Evolutionary conservation across 768 basidiomycete species (phyloP), one percentile per base, ranked within the genome.

Genomic region (Suillus lakei): DNA sequence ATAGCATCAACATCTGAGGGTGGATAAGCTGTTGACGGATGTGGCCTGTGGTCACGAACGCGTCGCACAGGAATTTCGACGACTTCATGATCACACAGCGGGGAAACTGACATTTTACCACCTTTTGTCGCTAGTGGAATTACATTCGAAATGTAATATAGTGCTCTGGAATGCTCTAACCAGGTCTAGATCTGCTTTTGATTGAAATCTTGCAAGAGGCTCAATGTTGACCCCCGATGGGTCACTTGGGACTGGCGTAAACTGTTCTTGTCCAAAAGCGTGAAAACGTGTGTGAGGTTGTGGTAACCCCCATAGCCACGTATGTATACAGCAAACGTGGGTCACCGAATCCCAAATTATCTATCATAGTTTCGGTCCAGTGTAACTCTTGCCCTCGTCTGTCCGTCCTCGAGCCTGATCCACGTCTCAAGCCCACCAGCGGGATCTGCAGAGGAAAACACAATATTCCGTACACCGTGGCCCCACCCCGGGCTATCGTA

Each of bases 391-490:
- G 88, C 90, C 39, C 83, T 82, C 1, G 81, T 85, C 26, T 81
- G 21, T 5, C 90, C 89, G 56, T 81, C 80, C 70, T 91, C 85
- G 67, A 90, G 77, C 68, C 88, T 73, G 51, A 92, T 87, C 84
- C 90, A 91, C 0, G 88, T 89, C 64, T 88, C 81, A 23, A 88
- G 79, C 0, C 84, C 78, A 0, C 70, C 68, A 21, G 71, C 69
- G 12, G 87, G 85, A 46, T 83, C 71, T 1, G 83, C 70, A 3
- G 87, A 84, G n/a, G 61, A 74, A 71, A 91, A 90, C 5, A 62
- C 43, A 91, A 73, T 71, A 89, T 88, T 32, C 26, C 91, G 83
- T 13, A 89, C 88, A 26, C 91, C 91, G 59, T 84, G 81, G 0
- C 85, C 88, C 90, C 90, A 91, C 6, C 78, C 76, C 4, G 77